Evolutionary conservation across 192 early-diverging fungal species (phyloP).

Genomic region (Coemansia sp.): DNA sequence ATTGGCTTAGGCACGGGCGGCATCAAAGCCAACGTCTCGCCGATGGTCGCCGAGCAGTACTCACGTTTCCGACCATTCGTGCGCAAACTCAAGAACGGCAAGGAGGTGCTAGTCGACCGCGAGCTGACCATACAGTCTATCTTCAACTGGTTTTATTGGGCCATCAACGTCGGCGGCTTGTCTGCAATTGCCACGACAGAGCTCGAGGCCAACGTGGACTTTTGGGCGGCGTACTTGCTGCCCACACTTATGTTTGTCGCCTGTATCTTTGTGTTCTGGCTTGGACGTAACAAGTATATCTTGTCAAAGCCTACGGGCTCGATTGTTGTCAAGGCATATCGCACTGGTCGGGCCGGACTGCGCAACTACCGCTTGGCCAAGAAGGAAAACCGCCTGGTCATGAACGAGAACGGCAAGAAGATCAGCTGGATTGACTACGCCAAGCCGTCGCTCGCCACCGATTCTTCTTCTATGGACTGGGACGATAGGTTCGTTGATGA

Average conservation of each 20-base stretch:
- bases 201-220: constrained; percentile 59
- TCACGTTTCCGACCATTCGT: constrained; percentile 60
- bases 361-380: constrained; percentile 41
- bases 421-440: constrained; percentile 61
- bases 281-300: constrained; percentile 58
- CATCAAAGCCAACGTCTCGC: constrained; percentile 78
- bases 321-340: constrained; percentile 57
- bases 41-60: constrained; percentile 77
- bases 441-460: constrained; percentile 56
- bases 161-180: constrained; percentile 66
- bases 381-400: constrained; percentile 27
- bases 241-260: constrained; percentile 62
- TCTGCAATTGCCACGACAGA: constrained; percentile 62
- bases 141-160: constrained; percentile 85
- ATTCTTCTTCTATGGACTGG: constrained; percentile 53
- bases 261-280: constrained; percentile 58
- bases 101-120: constrained; percentile 66
- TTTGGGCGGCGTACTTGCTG: constrained; percentile 63
- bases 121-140: constrained; percentile 73
- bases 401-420: constrained; percentile 29
- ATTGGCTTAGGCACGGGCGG: constrained; percentile 78
- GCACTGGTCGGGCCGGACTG: constrained; percentile 30
- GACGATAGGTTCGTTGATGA: constrained; percentile 75
- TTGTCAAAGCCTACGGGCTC: constrained; percentile 60
- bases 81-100: constrained; percentile 59